Conservation (phyloP, 768 basidiomycete genomes). For the Mycena vulgaris region DNA sequence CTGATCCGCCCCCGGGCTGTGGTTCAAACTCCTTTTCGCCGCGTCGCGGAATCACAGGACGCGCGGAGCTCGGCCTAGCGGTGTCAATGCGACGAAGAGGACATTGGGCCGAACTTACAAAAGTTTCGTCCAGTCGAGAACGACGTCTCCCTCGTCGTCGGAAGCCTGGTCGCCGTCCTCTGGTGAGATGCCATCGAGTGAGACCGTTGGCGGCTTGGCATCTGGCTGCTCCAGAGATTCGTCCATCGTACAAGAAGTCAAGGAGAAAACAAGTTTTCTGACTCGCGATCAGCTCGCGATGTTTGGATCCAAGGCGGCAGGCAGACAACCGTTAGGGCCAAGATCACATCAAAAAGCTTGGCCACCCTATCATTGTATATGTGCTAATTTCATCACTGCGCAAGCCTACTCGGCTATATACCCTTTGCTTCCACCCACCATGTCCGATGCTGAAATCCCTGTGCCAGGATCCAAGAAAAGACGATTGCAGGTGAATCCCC, state of each 20-base stretch:
- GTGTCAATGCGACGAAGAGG: slow-evolving; percentile 30
- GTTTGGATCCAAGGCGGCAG: slow-evolving; percentile 11
- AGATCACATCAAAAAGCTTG: too few species aligned
- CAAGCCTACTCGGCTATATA: too few species aligned
- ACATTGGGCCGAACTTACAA: slow-evolving; percentile 57
- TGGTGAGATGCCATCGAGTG: slow-evolving; percentile 44
- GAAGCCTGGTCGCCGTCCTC: slow-evolving; percentile 67
- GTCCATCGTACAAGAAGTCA: slow-evolving; percentile 62
- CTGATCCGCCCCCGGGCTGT: slow-evolving; percentile 72
- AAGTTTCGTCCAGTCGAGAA: slow-evolving; percentile 88
- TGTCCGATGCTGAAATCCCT: slow-evolving; percentile 24
- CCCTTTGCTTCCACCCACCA: not conserved
- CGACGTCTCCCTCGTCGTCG: slow-evolving; percentile 82
- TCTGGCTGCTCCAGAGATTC: slow-evolving; percentile 68
- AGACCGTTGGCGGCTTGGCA: slow-evolving; percentile 46
- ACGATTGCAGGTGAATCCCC: slow-evolving; percentile 27
- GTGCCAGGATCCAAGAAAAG: slow-evolving; percentile 35
- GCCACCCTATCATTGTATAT: not conserved
- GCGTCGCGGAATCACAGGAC: slow-evolving; percentile 91
- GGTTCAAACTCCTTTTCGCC: slow-evolving; percentile 99
- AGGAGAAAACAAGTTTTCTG: not conserved
- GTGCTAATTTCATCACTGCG: not conserved
- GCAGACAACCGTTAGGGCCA: too few species aligned
- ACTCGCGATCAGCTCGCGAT: slow-evolving; percentile 30
- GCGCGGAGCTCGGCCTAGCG: slow-evolving; percentile 56